Evolutionary conservation across 1,139 yeast species (phyloP), one percentile per base, ranked within the genome.

Genomic region (Debaryomycetaceae sp.): DNA sequence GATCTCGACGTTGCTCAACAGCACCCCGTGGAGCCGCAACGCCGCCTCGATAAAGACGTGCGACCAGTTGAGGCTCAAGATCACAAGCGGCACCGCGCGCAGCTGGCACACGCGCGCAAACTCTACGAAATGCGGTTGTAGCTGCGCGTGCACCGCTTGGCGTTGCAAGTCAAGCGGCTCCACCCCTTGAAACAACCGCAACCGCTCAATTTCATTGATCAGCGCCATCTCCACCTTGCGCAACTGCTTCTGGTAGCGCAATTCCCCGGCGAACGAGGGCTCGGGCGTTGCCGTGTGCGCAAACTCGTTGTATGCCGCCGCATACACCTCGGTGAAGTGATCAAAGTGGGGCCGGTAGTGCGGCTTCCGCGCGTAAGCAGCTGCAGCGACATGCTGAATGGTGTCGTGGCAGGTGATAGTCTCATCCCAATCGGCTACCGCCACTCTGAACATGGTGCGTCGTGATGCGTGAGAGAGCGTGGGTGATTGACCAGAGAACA

Each of bases 61-160:
- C 8, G 82, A 69, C 89, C 89, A 82, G 49, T 80, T 81, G 30
- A 79, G 73, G 43, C 85, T 78, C 17, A 81, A 45, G 2, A 82
- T 60, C 7, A 58, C 53, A 2, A 78, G 52, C 0, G 74, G 73
- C 4, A 67, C 46, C 0, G 46, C 34, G 3, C 36, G 27, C 2
- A 27, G 29, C 8, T 40, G 33, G 21, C 71, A 45, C 14, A 35
- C 30, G 4, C 41, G 34, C 16, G 69, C 46, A 31, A 72, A 61
- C 2, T 58, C 59, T 25, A 54, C 42, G 45, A 75, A 71, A 0
- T 77, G 76, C 0, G 57, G 56, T 19, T 68, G 61, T 6, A 75
- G 43, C 18, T 46, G 41, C 2, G 79, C 68, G 3, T 55, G 33
- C 0, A 33, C 18, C 0, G 71, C 71, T 35, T 65, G 66, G 0